A percentile compares a stretch with the other conserved stretches of the same genome.
Conservation (phyloP, 352 stramenopile genomes). For the Pythium coloratum region DNA sequence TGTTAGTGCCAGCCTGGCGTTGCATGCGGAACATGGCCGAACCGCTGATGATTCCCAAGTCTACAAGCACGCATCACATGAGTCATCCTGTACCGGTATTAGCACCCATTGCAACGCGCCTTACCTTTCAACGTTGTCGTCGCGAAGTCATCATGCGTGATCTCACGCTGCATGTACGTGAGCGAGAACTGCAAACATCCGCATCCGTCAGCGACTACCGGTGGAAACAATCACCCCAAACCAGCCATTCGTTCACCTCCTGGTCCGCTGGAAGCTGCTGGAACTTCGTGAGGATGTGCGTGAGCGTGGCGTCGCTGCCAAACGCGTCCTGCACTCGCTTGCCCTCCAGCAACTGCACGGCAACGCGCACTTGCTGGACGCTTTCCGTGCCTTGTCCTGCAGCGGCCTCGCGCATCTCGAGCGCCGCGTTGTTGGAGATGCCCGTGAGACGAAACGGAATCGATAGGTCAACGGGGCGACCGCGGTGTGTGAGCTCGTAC, state of each 20-base stretch:
- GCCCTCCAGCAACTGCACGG: slow-evolving; percentile 71
- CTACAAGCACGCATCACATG: slow-evolving; percentile 27
- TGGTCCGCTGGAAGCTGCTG: slow-evolving; percentile 45
- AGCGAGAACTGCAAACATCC: slow-evolving; percentile 56
- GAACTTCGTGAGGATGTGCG: slow-evolving; percentile 57
- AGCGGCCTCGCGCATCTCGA: slow-evolving; percentile 60
- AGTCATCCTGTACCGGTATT: not conserved
- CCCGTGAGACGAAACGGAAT: slow-evolving; percentile 85
- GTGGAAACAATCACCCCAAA: not conserved
- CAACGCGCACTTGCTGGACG: slow-evolving; percentile 73
- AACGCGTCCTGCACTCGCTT: slow-evolving; percentile 77
- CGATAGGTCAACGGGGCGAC: slow-evolving; percentile 66
- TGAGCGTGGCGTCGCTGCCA: slow-evolving; percentile 49
- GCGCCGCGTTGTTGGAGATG: slow-evolving; percentile 78
- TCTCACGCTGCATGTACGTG: slow-evolving; percentile 79
- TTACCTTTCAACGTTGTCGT: slow-evolving; percentile 70
- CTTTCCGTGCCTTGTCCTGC: slow-evolving; percentile 2
- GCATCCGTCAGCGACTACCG: no score
- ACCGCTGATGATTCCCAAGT: slow-evolving; percentile 75
- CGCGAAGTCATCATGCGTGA: slow-evolving; percentile 46
- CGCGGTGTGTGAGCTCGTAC: slow-evolving; percentile 70
- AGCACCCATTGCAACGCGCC: not conserved
- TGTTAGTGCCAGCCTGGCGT: not conserved
- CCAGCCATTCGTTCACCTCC: slow-evolving; percentile 29
- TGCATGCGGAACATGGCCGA: slow-evolving; percentile 85